A percentile compares a stretch with the other conserved stretches of the same genome.
phyloP scores from a whole-genome alignment of 805 yeast species.

The Hanseniaspora jakobsenii region DNA sequence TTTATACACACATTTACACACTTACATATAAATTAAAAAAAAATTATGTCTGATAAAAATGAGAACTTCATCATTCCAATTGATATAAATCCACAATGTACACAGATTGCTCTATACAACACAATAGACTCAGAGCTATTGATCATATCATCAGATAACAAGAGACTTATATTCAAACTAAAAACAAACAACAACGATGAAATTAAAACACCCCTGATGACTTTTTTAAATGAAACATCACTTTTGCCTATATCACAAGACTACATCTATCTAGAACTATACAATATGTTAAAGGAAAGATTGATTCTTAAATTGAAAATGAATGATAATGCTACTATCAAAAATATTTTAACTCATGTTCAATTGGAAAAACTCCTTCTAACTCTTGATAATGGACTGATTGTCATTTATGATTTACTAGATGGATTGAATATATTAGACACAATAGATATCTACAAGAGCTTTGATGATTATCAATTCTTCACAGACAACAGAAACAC shows the following conservation, averaged over 20 bases:
- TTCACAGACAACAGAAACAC: constrained; percentile 8
- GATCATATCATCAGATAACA: constrained; percentile 7
- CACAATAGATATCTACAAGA: constrained; percentile 9
- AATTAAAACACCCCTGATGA: neutral
- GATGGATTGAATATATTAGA: constrained; percentile 12
- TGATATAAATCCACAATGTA: constrained; percentile 10
- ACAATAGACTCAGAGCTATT: neutral
- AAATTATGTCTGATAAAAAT: neutral
- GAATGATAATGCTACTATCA: constrained; percentile 1
- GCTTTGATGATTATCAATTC: constrained; percentile 14
- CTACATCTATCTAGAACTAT: constrained; percentile 3
- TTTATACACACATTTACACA: neutral
- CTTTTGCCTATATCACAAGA: constrained; percentile 8
- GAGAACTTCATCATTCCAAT: neutral
- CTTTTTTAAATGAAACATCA: constrained; percentile 13
- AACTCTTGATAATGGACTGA: constrained; percentile 1
- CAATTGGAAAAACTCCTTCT: constrained; percentile 11
- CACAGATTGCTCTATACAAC: constrained; percentile 4
- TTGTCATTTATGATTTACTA: constrained; percentile 10
- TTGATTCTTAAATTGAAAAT: constrained; percentile 11
- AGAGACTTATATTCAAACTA: constrained; percentile 5
- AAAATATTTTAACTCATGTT: constrained; percentile 3
- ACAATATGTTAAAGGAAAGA: constrained; percentile 12
- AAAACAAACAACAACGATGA: neutral
- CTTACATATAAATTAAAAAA: neutral